Conservation (phyloP, 2,329 filamentous ascomycete genomes). For the Cytospora chrysosperma region DNA sequence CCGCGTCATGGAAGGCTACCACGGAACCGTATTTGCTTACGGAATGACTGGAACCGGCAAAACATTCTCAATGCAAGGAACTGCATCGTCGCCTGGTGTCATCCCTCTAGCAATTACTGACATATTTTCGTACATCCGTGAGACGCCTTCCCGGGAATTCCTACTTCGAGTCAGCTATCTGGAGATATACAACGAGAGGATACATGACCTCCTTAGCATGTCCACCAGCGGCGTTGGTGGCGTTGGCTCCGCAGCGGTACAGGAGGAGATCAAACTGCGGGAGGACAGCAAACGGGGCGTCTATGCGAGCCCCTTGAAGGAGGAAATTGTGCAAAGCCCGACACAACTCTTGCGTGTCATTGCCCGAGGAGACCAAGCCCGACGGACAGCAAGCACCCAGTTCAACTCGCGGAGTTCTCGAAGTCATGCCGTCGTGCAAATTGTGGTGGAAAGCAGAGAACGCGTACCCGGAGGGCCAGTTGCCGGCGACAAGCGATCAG, state of each 20-base stretch:
- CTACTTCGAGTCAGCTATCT: conserved; percentile 94
- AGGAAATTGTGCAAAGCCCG: conserved; percentile 97
- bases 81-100: conserved; percentile 89
- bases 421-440: conserved; percentile 97
- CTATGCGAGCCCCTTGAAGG: conserved; percentile 92
- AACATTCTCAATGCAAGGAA: conserved; percentile 99
- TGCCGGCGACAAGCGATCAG: conserved; percentile 62
- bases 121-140: conserved; percentile 98
- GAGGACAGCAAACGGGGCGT: conserved; percentile 96
- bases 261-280: conserved; percentile 95
- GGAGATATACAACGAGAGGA: conserved; percentile 98
- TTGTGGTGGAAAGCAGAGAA: conserved; percentile 95
- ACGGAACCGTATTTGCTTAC: conserved; percentile 97
- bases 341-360: conserved; percentile 94
- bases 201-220: conserved; percentile 87
- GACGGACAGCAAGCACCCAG: conserved; percentile 89
- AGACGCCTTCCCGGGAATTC: conserved; percentile 93
- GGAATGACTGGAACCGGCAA: conserved; percentile 99
- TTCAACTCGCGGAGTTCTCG: conserved; percentile 96
- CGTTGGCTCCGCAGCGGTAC: conserved; percentile 52
- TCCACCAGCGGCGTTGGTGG: conserved; percentile 52
- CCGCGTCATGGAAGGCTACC: conserved; percentile 98
- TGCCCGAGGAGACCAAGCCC: conserved; percentile 85
- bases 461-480: conserved; percentile 59
- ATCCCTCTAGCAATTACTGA: conserved; percentile 97